These are phyloP conservation scores for Centrapalus pauciflorus DNA, from an alignment of 129 eudicot species.

Conservation along the genomic window DNA sequence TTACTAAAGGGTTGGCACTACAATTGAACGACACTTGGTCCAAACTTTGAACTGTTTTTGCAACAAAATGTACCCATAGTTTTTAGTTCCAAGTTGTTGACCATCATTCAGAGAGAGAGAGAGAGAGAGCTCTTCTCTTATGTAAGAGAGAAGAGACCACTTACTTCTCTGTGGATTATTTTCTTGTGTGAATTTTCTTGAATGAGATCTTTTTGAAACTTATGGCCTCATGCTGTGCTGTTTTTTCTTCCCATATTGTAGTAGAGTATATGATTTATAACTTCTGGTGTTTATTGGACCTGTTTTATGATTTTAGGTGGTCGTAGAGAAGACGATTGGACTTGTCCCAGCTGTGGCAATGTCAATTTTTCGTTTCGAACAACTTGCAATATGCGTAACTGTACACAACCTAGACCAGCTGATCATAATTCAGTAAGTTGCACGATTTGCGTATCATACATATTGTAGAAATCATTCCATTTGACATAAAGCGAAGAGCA, in stretches of 20 bases:
- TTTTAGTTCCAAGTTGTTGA: not conserved
- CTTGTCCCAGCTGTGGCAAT: constrained; percentile 95
- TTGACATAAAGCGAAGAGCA: not conserved
- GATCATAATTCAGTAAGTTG: constrained; percentile 82
- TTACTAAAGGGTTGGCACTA: not conserved
- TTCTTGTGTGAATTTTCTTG: not conserved
- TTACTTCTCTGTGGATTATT: not conserved
- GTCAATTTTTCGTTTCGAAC: constrained; percentile 94
- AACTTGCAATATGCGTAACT: constrained; percentile 92
- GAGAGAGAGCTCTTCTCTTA: not conserved
- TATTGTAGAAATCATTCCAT: not conserved
- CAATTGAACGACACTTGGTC: not conserved
- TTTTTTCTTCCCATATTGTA: not conserved
- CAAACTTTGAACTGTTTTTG: not conserved
- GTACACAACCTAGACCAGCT: constrained; percentile 95
- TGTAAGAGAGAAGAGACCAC: not conserved
- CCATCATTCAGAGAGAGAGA: not conserved
- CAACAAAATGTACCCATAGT: not conserved
- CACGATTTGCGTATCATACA: not conserved
- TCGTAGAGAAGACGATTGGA: constrained; percentile 98
- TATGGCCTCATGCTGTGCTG: not conserved
- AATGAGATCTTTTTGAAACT: not conserved
- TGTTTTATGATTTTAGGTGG: constrained; percentile 60
- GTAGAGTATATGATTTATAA: not conserved
- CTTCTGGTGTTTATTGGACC: not conserved